These are phyloP conservation scores for Neurospora crassa DNA, from an alignment of 2,329 filamentous ascomycete genomes.

Conservation along the genomic window DNA sequence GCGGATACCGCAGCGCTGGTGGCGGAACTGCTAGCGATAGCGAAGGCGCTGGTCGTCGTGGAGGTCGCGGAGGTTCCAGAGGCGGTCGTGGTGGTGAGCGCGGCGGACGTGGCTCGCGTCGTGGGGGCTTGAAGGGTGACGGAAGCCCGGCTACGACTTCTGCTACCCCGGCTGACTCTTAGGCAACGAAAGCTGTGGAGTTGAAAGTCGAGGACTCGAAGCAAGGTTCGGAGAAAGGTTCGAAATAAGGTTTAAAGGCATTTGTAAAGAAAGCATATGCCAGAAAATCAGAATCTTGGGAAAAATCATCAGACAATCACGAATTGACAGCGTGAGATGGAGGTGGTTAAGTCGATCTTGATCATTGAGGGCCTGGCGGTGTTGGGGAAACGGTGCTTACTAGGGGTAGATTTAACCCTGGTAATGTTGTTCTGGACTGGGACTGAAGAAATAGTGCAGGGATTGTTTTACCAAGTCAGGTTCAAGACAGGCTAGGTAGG, in stretches of 20 bases:
- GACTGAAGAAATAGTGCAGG: background rate
- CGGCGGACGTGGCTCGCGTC: conserved; percentile 42
- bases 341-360: background rate
- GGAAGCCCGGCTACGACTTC: conserved; percentile 44
- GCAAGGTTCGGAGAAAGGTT: background rate
- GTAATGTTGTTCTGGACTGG: background rate
- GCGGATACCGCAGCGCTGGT: conserved; percentile 77
- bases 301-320: background rate
- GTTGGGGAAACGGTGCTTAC: background rate
- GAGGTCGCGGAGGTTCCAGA: conserved; percentile 46
- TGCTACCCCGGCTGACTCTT: conserved; percentile 36
- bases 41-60: conserved; percentile 45
- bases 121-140: conserved; percentile 51
- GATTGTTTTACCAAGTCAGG: background rate
- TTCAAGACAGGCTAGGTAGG: background rate
- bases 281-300: background rate
- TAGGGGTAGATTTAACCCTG: background rate
- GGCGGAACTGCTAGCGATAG: conserved; percentile 69
- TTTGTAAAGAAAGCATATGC: too few relatives aligned
- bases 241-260: background rate
- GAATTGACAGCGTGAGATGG: background rate
- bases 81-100: conserved; percentile 48
- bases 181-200: conserved; percentile 3
- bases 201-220: background rate
- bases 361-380: background rate